Conservation (phyloP, 768 basidiomycete genomes). For the Pisolithus albus region DNA sequence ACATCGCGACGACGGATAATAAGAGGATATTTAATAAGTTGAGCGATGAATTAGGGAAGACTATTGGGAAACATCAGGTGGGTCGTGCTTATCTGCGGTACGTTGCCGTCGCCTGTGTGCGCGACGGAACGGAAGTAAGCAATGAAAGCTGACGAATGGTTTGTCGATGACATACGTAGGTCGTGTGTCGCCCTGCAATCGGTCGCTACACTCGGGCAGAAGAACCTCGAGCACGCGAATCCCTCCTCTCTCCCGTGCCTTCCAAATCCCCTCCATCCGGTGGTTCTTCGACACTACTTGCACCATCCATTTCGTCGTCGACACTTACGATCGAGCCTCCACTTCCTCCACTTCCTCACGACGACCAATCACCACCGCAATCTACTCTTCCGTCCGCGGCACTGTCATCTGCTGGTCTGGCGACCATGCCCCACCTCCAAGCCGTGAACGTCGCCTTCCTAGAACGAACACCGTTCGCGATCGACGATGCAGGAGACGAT, state of each 20-base stretch:
- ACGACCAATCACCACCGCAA: conserved; percentile 12
- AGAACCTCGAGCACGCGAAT: conserved; percentile 85
- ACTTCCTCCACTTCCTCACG: background rate
- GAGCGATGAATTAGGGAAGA: conserved; percentile 90
- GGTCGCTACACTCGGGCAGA: conserved; percentile 78
- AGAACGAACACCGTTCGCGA: conserved; percentile 94
- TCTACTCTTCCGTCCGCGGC: conserved; percentile 17
- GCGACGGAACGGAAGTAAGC: background rate
- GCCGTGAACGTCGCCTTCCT: conserved; percentile 78
- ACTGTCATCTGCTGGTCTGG: conserved; percentile 27
- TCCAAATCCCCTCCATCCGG: conserved; percentile 41
- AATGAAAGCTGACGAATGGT: no score
- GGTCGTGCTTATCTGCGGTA: conserved; percentile 7
- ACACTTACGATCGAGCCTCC: conserved; percentile 41
- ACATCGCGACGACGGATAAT: conserved; percentile 86
- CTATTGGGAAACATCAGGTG: conserved; percentile 89
- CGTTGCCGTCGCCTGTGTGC: no score
- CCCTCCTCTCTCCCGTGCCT: conserved; percentile 62
- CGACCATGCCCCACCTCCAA: conserved; percentile 61
- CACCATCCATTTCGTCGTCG: conserved; percentile 34
- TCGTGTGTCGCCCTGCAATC: conserved; percentile 75
- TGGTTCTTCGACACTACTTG: conserved; percentile 24
- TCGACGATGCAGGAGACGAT: conserved; percentile 72
- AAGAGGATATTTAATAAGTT: conserved; percentile 90
- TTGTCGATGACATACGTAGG: conserved; percentile 29